Conservation (phyloP, 805 yeast species). For the Sugiyamaella boreocaroliniensis region DNA sequence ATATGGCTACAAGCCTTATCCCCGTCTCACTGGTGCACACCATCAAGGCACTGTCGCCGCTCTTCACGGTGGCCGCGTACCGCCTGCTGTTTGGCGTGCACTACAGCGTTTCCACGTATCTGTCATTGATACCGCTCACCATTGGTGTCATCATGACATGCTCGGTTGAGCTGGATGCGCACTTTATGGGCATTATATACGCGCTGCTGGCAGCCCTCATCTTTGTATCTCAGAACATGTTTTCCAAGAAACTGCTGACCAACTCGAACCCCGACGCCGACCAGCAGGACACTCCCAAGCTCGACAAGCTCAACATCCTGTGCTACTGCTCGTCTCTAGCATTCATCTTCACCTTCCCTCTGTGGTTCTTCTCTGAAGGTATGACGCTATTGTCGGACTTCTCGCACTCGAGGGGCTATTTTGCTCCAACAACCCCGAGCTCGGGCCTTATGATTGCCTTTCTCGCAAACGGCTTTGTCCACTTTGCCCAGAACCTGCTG, state of each 20-base stretch:
- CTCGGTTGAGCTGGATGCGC: constrained; percentile 37
- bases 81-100: constrained; percentile 49
- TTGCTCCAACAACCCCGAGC: neutral
- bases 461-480: constrained; percentile 63
- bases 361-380: constrained; percentile 63
- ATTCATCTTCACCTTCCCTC: constrained; percentile 59
- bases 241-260: constrained; percentile 76
- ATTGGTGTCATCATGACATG: constrained; percentile 72
- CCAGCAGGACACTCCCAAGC: constrained; percentile 32
- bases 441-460: constrained; percentile 36
- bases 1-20: constrained; percentile 82
- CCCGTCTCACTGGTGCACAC: constrained; percentile 96
- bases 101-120: constrained; percentile 61
- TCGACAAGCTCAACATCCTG: constrained; percentile 76
- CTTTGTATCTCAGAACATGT: constrained; percentile 81
- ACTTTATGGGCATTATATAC: constrained; percentile 56
- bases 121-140: constrained; percentile 72
- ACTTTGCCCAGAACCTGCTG: constrained; percentile 70
- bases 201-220: constrained; percentile 64
- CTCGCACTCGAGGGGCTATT: constrained; percentile 28
- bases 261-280: constrained; percentile 16
- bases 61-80: constrained; percentile 78
- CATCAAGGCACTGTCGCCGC: constrained; percentile 84
- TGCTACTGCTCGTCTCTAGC: constrained; percentile 75
- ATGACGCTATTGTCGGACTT: constrained; percentile 8